Base-by-base conservation (phyloP, 2,329 filamentous ascomycete species). In the Rosellinia necatrix region DNA sequence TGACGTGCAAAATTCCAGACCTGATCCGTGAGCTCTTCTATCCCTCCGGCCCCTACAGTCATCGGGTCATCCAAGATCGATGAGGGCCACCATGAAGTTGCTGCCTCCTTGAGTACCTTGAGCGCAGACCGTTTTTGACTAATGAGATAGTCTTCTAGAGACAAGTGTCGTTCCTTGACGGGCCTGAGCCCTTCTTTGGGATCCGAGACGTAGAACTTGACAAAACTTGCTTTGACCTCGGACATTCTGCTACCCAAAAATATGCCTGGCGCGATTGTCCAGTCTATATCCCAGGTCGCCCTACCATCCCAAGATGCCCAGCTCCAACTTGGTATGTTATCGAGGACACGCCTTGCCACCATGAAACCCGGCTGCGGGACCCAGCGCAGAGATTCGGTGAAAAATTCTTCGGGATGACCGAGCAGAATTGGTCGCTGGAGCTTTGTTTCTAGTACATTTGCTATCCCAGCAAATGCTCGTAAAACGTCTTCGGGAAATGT, bases 261-360 rank as follows among this genome's bases (percentile, higher is more conserved):
- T 17, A 29, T 42, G 10, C 24, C 37, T 5, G 22, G 27, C 17
- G 29, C 37, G 8, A 44, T 49, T 30, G 38, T 49, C 38, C 30
- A 49, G 17, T 49, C 44, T 30, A 13, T 38, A 13, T 29, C 29
- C 50, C 29, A 54, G 6, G 37, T 54, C 13, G 30, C 22, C 15
- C n/a, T 49, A 22, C 43, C 43, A 4, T 58, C 46, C 46, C 56
- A 58, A n/a, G 51, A 38, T 9, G 47, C 41, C 41, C 51, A 55
- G 25, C 56, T 58, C 55, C 41, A 58, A 25, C 38, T 50, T 24
- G 41, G 40, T n/a, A 58, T 32, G 13, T 24, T 29, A 17, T 38
- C 25, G 15, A 54, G 15, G 15, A 19, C n/a, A 13, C 37, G 12
- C 32, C 50, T 50, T 37, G 30, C 13, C 17, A 10, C 35, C 22